Conservation (phyloP, 352 stramenopile species). For the Globisporangium abappressorium region DNA sequence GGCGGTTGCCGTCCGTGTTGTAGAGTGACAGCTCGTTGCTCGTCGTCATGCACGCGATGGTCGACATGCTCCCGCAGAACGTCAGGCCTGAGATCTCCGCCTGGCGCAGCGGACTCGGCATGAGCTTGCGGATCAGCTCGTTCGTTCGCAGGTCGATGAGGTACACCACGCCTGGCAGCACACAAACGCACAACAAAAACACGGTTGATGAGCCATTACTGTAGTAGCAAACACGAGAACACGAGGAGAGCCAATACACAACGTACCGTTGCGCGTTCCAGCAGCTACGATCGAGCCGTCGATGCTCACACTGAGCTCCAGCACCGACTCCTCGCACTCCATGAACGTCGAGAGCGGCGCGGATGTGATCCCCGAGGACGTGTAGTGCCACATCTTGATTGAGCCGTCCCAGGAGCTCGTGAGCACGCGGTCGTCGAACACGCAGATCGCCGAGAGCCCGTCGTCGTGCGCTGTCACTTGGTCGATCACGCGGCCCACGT, state of each 20-base stretch:
- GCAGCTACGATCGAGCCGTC: conserved; percentile 61
- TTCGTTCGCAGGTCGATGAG: conserved; percentile 67
- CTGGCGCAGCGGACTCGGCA: conserved; percentile 48
- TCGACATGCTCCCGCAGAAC: conserved; percentile 52
- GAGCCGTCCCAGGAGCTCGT: conserved; percentile 76
- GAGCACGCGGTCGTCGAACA: conserved; percentile 71
- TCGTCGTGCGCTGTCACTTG: conserved; percentile 81
- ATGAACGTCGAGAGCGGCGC: conserved; percentile 66
- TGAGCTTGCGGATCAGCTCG: conserved; percentile 61
- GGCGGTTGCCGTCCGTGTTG: conserved; percentile 54
- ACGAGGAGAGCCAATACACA: background rate
- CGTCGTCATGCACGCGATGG: conserved; percentile 59
- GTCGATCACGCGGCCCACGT: conserved; percentile 75
- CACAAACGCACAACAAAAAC: background rate
- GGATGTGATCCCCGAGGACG: conserved; percentile 56
- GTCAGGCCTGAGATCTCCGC: conserved; percentile 59
- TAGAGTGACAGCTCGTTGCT: conserved; percentile 76
- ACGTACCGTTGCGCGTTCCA: conserved; percentile 60
- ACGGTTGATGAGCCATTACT: background rate
- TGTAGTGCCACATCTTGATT: conserved; percentile 82
- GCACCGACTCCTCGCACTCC: conserved; percentile 72
- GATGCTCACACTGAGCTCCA: conserved; percentile 62
- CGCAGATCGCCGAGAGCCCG: conserved; percentile 67
- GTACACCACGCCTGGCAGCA: conserved; percentile 48
- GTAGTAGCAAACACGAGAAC: background rate